Conservation (phyloP, 2,329 filamentous ascomycete species). For the Epichloe brachyelytri region DNA sequence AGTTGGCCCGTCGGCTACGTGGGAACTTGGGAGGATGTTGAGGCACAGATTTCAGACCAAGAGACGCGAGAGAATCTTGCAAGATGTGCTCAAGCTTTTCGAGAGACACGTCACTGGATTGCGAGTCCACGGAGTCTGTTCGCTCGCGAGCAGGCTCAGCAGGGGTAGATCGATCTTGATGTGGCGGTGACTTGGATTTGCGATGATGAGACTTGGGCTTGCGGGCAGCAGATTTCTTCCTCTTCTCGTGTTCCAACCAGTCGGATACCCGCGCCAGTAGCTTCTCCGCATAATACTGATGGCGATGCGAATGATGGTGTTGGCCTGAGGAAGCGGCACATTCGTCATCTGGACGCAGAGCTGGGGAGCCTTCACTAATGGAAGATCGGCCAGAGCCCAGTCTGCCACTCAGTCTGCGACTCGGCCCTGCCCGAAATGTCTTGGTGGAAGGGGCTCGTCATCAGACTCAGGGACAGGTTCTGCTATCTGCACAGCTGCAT, state of each 20-base stretch:
- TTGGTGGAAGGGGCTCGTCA: slow-evolving; percentile 19
- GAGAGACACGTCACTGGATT: slow-evolving; percentile 59
- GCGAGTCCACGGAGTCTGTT: slow-evolving; percentile 47
- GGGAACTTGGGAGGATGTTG: slow-evolving; percentile 28
- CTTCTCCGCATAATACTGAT: slow-evolving; percentile 35
- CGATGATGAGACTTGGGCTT: slow-evolving; percentile 21
- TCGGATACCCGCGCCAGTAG: slow-evolving; percentile 63
- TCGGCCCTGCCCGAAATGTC: slow-evolving; percentile 20
- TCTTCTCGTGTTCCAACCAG: slow-evolving; percentile 76
- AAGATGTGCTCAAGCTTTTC: slow-evolving; percentile 73
- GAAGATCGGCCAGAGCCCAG: slow-evolving; percentile 32
- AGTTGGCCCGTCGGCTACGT: slow-evolving; percentile 27
- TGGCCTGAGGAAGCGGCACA: slow-evolving; percentile 10
- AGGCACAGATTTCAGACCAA: slow-evolving; percentile 35
- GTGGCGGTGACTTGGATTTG: slow-evolving; percentile 26
- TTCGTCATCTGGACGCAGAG: slow-evolving; percentile 17
- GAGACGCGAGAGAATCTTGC: slow-evolving; percentile 47
- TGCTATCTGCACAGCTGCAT: slow-evolving; percentile 42
- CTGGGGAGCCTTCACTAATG: slow-evolving; percentile 20
- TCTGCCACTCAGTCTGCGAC: slow-evolving; percentile 23
- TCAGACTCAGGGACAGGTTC: slow-evolving; percentile 31
- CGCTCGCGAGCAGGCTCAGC: slow-evolving; percentile 17
- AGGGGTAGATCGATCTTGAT: slow-evolving; percentile 11
- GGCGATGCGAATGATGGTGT: slow-evolving; percentile 18
- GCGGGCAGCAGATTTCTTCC: slow-evolving; percentile 39